Base-by-base conservation (phyloP, 495 filamentous ascomycete species). In the Glonium stellatum region DNA sequence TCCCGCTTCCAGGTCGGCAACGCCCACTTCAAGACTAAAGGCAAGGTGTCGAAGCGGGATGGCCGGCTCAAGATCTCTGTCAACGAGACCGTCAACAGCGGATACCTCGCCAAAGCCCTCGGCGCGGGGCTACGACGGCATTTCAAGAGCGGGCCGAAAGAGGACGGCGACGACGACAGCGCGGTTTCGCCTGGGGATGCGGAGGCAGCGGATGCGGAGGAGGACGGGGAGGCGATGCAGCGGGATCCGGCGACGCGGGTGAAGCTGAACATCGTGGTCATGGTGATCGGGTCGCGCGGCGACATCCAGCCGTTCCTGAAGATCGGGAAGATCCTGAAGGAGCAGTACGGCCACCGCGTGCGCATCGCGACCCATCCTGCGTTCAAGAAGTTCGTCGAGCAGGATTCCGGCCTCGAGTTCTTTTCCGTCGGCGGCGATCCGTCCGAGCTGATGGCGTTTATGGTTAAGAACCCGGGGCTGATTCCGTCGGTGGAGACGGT, bases 271-370 rank as follows among this genome's bases (percentile, higher is more conserved):
- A 84, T 91, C 15, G 87, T 90, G 0, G 80, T 91, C 23, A 89
- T 89, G 78, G 87, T 91, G 5, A 87, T 91, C 56, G 87, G 87
- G 0, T 87, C 82, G 6, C 67, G 87, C 51, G 87, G 87, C 8
- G 87, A 91, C 68, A 85, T 88, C 31, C 87, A 91, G 66, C 87
- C 88, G 0, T 91, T 90, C 59, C 71, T 91, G 4, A 82, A 83
- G 46, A 73, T 91, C 37, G 86, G 87, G 5, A 84, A 86, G 69
- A 76, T 86, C 4, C 74, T 91, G 15, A 82, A 84, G 56, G 80
- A 85, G 65, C 74, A 82, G 37, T 82, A 85, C 27, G 87, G 87
- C 0, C 86, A 89, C 70, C 75, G 85, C 0, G 86, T 89, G 5
- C 75, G 87, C 5, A 73, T 89, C 13, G 86, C 86, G 1, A 87